These are phyloP conservation scores for Coniosporium apollinis DNA, from an alignment of 495 filamentous ascomycete species.

Conservation along the genomic window DNA sequence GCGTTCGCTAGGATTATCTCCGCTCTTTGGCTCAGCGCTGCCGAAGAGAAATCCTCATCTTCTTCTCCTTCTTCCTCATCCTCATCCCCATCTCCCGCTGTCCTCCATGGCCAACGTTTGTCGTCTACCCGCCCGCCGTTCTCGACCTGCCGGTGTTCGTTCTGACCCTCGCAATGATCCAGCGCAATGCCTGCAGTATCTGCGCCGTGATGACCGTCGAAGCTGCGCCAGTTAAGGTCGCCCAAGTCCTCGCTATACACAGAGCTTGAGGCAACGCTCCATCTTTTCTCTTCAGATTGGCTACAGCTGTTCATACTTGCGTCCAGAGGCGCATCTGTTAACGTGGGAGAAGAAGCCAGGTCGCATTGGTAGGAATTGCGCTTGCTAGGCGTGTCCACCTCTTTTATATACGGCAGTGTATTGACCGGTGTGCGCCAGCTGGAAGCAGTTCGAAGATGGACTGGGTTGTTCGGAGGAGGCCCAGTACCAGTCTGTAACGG, in stretches of 20 bases:
- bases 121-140: neutral
- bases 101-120: no score
- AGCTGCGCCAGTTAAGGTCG: conserved; percentile 15
- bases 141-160: no score
- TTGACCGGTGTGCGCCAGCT: no score
- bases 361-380: conserved; percentile 3
- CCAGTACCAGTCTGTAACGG: no score
- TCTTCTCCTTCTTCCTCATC: conserved; percentile 34
- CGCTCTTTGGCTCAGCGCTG: conserved; percentile 61
- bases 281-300: conserved; percentile 3
- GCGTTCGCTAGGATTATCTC: conserved; percentile 83
- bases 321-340: neutral
- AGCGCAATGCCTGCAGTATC: conserved; percentile 13
- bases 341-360: conserved; percentile 14
- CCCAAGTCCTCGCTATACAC: conserved; percentile 20
- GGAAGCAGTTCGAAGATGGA: no score
- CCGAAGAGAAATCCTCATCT: conserved; percentile 39
- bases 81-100: conserved; percentile 17
- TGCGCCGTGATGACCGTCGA: conserved; percentile 8
- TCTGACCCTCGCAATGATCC: conserved; percentile 8
- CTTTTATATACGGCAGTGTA: no score
- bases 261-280: conserved; percentile 14
- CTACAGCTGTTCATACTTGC: conserved; percentile 2
- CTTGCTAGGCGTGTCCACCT: conserved; percentile 1
- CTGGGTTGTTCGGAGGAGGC: no score